A percentile compares a stretch with the other conserved stretches of the same genome.
Conservation (phyloP, 1,284 basidiomycete genomes). For the Sporisorium sorghi region DNA sequence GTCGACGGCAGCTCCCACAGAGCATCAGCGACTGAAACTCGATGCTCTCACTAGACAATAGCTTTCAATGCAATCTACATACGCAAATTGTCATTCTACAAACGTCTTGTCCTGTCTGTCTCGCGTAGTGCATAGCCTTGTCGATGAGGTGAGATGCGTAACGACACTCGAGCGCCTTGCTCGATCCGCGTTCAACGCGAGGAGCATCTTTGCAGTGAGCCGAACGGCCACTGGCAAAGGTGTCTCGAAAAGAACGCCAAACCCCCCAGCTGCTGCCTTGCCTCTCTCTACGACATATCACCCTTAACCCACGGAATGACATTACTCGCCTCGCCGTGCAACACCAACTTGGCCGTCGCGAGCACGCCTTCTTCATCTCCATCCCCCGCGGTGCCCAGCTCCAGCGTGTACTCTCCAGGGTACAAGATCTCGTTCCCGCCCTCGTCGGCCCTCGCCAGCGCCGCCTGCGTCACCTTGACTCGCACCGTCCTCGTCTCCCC, state of each 20-base stretch:
- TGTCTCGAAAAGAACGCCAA: neutral
- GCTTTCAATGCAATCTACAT: neutral
- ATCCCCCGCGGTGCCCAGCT: conserved; percentile 15
- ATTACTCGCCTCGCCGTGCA: conserved; percentile 1
- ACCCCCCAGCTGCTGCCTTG: neutral
- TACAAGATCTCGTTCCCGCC: conserved; percentile 20
- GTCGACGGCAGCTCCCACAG: too few relatives aligned
- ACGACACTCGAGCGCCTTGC: too few relatives aligned
- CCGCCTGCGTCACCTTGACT: conserved; percentile 18
- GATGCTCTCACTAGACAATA: too few relatives aligned
- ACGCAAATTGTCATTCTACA: neutral
- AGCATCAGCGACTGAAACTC: too few relatives aligned
- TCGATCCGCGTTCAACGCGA: too few relatives aligned
- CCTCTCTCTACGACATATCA: conserved; percentile 5
- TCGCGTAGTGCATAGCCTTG: too few relatives aligned
- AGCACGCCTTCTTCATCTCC: neutral
- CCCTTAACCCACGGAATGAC: conserved; percentile 25
- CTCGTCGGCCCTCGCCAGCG: conserved; percentile 21
- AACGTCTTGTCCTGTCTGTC: neutral
- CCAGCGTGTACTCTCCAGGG: conserved; percentile 23
- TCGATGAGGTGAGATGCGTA: too few relatives aligned
- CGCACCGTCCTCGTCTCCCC: conserved; percentile 11
- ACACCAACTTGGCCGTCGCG: conserved; percentile 3
- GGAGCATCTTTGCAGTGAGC: too few relatives aligned
- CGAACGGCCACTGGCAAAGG: too few relatives aligned